Conservation (phyloP, 2,329 filamentous ascomycete species). For the Chaetomiaceae sp. region DNA sequence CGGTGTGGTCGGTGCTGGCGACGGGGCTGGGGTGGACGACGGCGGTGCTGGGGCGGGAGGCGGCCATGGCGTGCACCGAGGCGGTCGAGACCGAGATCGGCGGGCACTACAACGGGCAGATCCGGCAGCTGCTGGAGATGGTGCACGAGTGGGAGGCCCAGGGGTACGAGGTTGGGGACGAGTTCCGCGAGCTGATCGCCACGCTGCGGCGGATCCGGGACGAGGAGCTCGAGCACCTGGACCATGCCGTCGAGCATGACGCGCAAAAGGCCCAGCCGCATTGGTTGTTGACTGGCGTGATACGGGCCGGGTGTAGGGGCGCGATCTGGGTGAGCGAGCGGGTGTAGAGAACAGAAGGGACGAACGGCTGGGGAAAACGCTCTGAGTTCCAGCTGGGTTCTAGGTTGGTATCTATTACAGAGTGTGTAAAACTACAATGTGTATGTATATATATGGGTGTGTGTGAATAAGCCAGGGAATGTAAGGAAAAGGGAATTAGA, state of each 20-base stretch:
- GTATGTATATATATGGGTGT: not conserved
- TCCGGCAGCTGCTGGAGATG: conserved; percentile 77
- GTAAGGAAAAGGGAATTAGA: not conserved
- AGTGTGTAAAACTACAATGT: conserved; percentile 6
- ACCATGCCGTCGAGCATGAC: conserved; percentile 91
- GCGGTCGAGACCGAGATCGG: conserved; percentile 98
- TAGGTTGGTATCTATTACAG: too few relatives aligned
- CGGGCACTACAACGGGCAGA: conserved; percentile 90
- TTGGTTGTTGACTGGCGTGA: conserved; percentile 79
- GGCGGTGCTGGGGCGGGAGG: conserved; percentile 81
- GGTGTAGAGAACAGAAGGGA: conserved; percentile 33
- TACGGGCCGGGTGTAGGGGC: conserved; percentile 81
- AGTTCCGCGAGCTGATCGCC: conserved; percentile 66
- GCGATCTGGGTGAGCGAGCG: conserved; percentile 89
- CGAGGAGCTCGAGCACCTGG: conserved; percentile 94
- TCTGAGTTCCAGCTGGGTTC: too few relatives aligned
- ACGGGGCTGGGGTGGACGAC: conserved; percentile 84
- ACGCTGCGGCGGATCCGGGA: conserved; percentile 82
- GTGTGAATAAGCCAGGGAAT: not conserved
- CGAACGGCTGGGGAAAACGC: too few relatives aligned
- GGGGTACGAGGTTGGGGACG: conserved; percentile 75
- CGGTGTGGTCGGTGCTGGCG: conserved; percentile 78
- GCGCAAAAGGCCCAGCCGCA: conserved; percentile 86
- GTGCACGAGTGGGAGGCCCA: conserved; percentile 66
- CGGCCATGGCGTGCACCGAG: conserved; percentile 97